Base-by-base conservation (phyloP, 176 grass and related monocot species). In the Secale cereale region DNA sequence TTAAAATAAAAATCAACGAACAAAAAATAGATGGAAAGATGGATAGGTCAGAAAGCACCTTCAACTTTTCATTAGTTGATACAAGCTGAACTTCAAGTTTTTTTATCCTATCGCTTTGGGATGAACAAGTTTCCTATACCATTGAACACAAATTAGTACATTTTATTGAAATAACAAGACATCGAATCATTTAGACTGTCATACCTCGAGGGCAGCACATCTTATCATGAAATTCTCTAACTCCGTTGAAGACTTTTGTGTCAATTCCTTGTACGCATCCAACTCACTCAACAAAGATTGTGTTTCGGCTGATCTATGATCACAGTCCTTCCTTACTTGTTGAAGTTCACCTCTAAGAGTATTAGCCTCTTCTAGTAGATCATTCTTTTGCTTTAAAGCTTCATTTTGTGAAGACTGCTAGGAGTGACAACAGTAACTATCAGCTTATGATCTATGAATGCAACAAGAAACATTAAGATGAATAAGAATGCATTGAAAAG, bases 381-480 rank as follows among this genome's bases (percentile, higher is more conserved):
- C 93, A 59, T 86, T 90, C 79, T 93, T 93, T 73, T 93, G 91
- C 70, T 77, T 92, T 19, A 83, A 36, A 14, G 89, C 91, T 60
- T 94, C 93, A 85, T 87, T 77, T 71, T 98, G 96, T 16, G 90
- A 95, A 25, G 83, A 86, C 89, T 95, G 78, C 6, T n/a, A 78
- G 40, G 35, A 39, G 41, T 54, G 76, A 82, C 3, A 41, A 15
- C 6, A 73, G 25, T 54, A 56, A 5, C 61, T 73, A 33, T 57
- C 6, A 72, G 9, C 31, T 62, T n/a, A 27, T 35, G 5, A 33
- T 50, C 16, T 20, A 76, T 10, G 41, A 8, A 87, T 26, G 65
- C 2, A 41, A 36, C 17, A 48, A 17, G 23, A 46, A 75, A 69
- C 10, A 32, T 25, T 0, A 16, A 54, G 45, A 19, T 27, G 29